These are phyloP conservation scores for Fusarium veterinarium DNA, from an alignment of 2,329 filamentous ascomycete genomes.

Conservation along the genomic window DNA sequence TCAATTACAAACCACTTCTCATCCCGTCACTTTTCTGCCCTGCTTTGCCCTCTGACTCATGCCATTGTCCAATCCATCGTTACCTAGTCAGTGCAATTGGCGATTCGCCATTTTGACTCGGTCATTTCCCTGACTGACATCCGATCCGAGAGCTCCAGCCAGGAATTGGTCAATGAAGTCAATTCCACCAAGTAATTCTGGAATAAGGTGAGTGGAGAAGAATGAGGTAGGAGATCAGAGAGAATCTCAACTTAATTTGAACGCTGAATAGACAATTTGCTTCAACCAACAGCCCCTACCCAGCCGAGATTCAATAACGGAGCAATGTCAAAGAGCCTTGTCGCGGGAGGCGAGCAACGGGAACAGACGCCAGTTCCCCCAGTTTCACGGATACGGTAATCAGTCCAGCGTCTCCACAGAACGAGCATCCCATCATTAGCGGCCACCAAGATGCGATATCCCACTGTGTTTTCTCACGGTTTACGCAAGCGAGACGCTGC, in stretches of 20 bases:
- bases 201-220: slow-evolving; percentile 21
- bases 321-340: slow-evolving; percentile 2
- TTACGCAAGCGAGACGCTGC: slow-evolving; percentile 13
- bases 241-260: slow-evolving; percentile 13
- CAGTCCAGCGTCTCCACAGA: slow-evolving; percentile 1
- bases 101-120: slow-evolving; percentile 1
- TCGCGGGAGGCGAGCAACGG: slow-evolving; percentile 19
- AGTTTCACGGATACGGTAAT: slow-evolving; percentile 16
- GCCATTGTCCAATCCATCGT: slow-evolving; percentile 6
- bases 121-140: neutral
- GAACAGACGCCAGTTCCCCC: slow-evolving; percentile 16
- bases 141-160: neutral
- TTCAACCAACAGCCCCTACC: slow-evolving; percentile 9
- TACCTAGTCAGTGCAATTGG: slow-evolving; percentile 3
- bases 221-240: slow-evolving; percentile 1
- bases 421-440: slow-evolving; percentile 29
- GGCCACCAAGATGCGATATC: slow-evolving; percentile 26
- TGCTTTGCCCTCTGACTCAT: neutral
- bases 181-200: slow-evolving; percentile 25
- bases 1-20: slow-evolving; percentile 27
- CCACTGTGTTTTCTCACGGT: neutral
- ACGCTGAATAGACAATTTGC: neutral
- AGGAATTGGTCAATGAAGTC: slow-evolving; percentile 26
- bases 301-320: slow-evolving; percentile 6
- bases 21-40: neutral